phyloP scores from a whole-genome alignment of 805 yeast species.

The Candida piceae region DNA sequence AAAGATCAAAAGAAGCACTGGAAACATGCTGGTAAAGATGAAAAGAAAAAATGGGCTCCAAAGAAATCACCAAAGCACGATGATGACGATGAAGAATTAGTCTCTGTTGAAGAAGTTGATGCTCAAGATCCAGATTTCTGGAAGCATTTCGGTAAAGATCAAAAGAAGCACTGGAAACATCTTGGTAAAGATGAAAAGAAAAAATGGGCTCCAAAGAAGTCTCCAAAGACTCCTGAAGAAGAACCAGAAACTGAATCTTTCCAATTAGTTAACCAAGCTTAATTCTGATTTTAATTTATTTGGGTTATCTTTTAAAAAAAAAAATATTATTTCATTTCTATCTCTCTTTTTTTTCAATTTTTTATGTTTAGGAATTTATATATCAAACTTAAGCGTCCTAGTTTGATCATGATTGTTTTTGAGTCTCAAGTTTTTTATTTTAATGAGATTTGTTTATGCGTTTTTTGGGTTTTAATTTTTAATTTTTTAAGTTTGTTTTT shows the following conservation, averaged over 20 bases:
- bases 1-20: conserved; percentile 24
- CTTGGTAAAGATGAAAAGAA: conserved; percentile 24
- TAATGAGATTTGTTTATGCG: too few species aligned
- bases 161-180: conserved; percentile 26
- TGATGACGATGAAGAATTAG: conserved; percentile 4
- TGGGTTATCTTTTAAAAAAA: too few species aligned
- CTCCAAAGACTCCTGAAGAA: conserved; percentile 3
- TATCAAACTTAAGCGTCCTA: too few species aligned
- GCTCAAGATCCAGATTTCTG: conserved; percentile 1
- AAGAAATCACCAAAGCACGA: conserved; percentile 12
- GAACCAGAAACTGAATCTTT: background rate
- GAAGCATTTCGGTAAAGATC: conserved; percentile 16
- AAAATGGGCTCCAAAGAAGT: conserved; percentile 20
- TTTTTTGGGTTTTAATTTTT: too few species aligned
- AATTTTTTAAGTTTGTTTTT: too few species aligned
- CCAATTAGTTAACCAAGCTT: conserved; percentile 2
- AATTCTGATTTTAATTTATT: background rate
- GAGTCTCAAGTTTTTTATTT: too few species aligned
- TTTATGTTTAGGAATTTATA: too few species aligned
- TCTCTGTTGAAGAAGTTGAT: background rate
- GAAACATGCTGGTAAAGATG: conserved; percentile 25
- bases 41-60: conserved; percentile 23
- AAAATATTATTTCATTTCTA: background rate
- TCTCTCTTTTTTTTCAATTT: background rate
- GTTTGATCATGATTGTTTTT: too few species aligned